Conservation (phyloP, 805 yeast genomes). For the Candida oleophila region DNA sequence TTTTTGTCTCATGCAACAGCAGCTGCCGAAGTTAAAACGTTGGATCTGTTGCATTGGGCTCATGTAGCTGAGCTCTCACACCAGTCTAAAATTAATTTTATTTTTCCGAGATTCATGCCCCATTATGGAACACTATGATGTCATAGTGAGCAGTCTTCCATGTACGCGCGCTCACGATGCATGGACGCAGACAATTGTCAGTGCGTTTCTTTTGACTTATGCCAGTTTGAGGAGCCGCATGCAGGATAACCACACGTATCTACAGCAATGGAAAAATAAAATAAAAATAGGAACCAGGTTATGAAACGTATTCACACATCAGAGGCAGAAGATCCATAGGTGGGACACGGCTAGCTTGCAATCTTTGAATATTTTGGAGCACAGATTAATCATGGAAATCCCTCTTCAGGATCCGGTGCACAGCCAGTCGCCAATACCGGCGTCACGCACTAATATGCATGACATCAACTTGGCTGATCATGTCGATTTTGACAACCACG, state of each 20-base stretch:
- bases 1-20: no score
- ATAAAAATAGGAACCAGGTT: no score
- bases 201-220: no score
- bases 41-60: neutral
- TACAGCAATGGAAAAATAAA: no score
- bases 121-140: neutral
- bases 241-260: no score
- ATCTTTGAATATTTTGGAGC: no score
- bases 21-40: neutral
- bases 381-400: no score
- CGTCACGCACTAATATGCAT: neutral
- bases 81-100: neutral
- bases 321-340: no score
- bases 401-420: conserved; percentile 3
- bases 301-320: no score
- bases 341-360: neutral
- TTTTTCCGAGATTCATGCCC: neutral
- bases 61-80: no score
- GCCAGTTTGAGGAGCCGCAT: no score
- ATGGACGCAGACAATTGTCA: neutral
- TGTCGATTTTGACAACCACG: neutral
- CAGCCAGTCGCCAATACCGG: conserved; percentile 3
- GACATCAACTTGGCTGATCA: neutral
- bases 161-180: neutral
- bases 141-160: neutral